Evolutionary conservation across 179 eudicot species (phyloP).

Genomic region (Heliamphora pulchella): DNA sequence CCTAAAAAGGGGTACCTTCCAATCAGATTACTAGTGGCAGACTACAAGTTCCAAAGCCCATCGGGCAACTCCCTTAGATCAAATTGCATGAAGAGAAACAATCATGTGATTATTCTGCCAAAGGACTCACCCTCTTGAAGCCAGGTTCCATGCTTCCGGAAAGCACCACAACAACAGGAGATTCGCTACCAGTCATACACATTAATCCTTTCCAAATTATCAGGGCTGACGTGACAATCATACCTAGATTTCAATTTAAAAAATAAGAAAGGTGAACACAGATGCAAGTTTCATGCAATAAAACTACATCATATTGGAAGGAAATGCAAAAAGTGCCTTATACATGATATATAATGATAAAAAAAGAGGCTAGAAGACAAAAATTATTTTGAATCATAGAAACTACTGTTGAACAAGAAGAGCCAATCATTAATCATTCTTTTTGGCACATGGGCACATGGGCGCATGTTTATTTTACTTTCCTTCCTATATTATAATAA

Average conservation of each 20-base stretch:
- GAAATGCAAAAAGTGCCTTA: background rate
- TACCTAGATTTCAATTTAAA: constrained; percentile 27
- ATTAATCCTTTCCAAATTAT: constrained; percentile 68
- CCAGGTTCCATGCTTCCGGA: constrained; percentile 97
- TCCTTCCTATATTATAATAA: too few species aligned
- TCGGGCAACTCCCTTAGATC: background rate
- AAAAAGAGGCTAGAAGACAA: too few species aligned
- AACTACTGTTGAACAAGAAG: too few species aligned
- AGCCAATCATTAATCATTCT: too few species aligned
- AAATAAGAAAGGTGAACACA: background rate
- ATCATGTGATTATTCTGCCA: background rate
- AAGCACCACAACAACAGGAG: constrained; percentile 87
- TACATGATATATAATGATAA: background rate
- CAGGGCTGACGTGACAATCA: constrained; percentile 54
- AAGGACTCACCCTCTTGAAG: constrained; percentile 53
- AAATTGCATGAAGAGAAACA: background rate
- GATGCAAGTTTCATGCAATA: background rate
- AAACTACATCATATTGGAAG: background rate
- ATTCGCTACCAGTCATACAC: constrained; percentile 65
- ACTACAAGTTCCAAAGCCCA: background rate
- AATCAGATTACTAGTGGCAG: background rate
- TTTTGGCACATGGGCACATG: too few species aligned
- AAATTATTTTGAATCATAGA: too few species aligned
- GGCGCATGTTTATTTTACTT: too few species aligned
- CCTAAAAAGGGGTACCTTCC: background rate